Base-by-base conservation (phyloP, 495 filamentous ascomycete species). In the Ramalina peruviana region DNA sequence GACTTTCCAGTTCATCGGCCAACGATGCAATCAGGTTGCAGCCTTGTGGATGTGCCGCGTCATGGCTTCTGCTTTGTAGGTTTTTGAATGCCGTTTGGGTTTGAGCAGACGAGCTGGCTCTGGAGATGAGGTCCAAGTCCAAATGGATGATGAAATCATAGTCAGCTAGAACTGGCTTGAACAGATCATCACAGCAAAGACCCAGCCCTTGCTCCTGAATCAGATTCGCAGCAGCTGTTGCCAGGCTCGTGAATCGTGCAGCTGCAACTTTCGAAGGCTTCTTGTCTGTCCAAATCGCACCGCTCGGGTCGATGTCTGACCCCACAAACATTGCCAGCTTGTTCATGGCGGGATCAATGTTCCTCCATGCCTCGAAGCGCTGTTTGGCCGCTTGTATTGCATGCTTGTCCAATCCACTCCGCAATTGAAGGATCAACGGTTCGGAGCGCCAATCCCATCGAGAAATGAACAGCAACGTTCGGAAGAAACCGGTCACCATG, bases 371-470 rank as follows among this genome's bases (percentile, higher is more conserved):
- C 33, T 83, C 73, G 48, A 97, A 80, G 0, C 81, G 78, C 16
- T 80, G 83, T 11, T 70, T 70, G 52, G 89, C 86, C 3, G 63
- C 64, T 30, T 78, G 64, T 1, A 83, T 73, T 16, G 65, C 57
- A 39, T 63, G 49, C 9, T 62, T 60, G 38, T 52, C 78, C 73
- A 92, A 21, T 75, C 79, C 49, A 65, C 68, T 46, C 61, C 62
- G 50, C 6, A 88, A 71, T 60, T 95, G 85, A 21, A 96, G 68
- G 36, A 95, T 73, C 25, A 94, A 71, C 0, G 92, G 85, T 23
- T 86, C 81, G 25, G 73, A 66, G 19, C 85, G 79, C 92, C 92
- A 98, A 58, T 97, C 88, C 88, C 92, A 98, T 20, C 76, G 72
- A 1, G 88, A 75, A 11, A 97, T 65, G 54, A 86, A 82, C 6